Base-by-base conservation (phyloP, 768 basidiomycete species). In the Strobilomyces dryophilus region DNA sequence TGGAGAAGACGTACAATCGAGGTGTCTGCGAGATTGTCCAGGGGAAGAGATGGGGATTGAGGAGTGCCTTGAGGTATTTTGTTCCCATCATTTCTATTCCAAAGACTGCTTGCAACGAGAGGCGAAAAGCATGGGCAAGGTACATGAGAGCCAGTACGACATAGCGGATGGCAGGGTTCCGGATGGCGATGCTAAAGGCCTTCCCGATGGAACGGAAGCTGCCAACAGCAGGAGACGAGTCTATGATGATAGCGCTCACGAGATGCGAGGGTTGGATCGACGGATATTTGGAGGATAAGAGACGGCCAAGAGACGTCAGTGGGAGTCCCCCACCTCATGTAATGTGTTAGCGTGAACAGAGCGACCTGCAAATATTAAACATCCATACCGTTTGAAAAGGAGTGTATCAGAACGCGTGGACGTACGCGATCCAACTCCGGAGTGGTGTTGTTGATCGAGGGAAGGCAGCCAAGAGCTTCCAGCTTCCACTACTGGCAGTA, bases 1-100 rank as follows among this genome's bases (percentile, higher is more conserved):
- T n/a, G 10, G 72, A 74, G 53, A 65, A 74, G 18, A 74, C 35
- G 40, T 75, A 74, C 27, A 75, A 36, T 11, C 74, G 58, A 0
- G 71, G 73, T 12, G 73, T 73, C 9, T 49, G 45, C 27, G 27
- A 9, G 17, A 50, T 54, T 58, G 60, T 67, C 71, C 73, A 71
- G 1, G 70, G 70, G 5, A 74, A 52, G 26, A 74, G 36, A 8
- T 20, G 46, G 2, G 70, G 65, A 7, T 60, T 50, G 18, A 63
- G 53, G 21, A 67, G 59, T 4, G 29, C 20, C 29, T 45, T 59
- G 43, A 54, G 14, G 42, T 47, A 56, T 35, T 24, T 53, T 21
- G 45, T 43, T 9, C 26, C 7, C 39, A 45, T n/a, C 2, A 53
- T 52, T 24, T 67, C 55, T 5, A 49, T 37, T 17, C 66, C 66